Evolutionary conservation across 2,329 filamentous ascomycete genomes (phyloP), one percentile per base, ranked within the genome.

Genomic region (Ustilaginoidea virens): DNA sequence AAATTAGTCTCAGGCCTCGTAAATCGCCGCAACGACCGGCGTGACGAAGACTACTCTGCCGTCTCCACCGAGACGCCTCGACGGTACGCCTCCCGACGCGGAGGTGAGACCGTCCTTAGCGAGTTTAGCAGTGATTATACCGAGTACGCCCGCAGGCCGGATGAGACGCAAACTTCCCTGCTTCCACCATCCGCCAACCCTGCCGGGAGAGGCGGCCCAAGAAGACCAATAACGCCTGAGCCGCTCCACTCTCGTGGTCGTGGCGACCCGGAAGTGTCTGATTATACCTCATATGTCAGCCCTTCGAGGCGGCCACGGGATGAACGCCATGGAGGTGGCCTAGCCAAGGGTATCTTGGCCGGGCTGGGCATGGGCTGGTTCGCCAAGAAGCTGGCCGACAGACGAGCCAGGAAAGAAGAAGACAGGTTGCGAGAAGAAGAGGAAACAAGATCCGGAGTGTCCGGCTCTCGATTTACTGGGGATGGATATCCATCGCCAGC

Each of bases 321-420:
- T 6, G 58, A 60, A 13, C 52, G 36, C 5, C 53, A 38, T 2
- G 42, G 51, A 9, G 63, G 66, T 36, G 61, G 61, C 1, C 51
- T 62, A n/a, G 64, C 61, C 14, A 70, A 76, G 38, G 68, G 68
- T 1, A 40, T 72, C 10, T 44, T 75, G 28, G 73, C 68, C 7
- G 61, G 74, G 2, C 51, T 81, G 16, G 77, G 77, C 2, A 57
- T 78, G 19, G 79, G 77, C 7, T 80, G 76, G 58, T 55, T 85
- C 27, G 68, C 69, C 5, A 75, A 68, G 53, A 69, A 70, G 47
- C 63, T 79, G 48, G 69, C 66, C 39, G 62, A 73, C 49, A 53
- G 71, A 40, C 55, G 55, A 28, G 46, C 56, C 34, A 58, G 44
- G 35, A 54, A 55, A 30, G 64, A 65, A 34, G 65, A 62, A 28